A percentile compares a stretch with the other conserved stretches of the same genome.
Evolutionary conservation across 495 filamentous ascomycete genomes (phyloP).

Genomic region (Talaromyces stipitatus): DNA sequence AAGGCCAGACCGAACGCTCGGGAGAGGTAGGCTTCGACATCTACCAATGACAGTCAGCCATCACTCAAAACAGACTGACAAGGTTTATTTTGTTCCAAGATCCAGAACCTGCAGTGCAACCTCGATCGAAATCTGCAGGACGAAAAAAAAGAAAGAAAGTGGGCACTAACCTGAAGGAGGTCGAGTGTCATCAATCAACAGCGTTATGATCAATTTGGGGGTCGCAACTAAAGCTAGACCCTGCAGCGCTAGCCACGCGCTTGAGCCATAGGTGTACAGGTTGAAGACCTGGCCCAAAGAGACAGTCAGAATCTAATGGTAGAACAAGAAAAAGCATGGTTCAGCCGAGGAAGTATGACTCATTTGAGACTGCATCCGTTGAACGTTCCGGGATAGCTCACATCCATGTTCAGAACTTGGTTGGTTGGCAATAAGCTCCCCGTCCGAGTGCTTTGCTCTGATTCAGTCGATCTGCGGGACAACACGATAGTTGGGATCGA

Average conservation of each 20-base stretch:
- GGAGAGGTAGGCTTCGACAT: slow-evolving; percentile 66
- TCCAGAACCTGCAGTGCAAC: neutral
- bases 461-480: neutral
- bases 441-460: neutral
- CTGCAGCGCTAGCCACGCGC: slow-evolving; percentile 61
- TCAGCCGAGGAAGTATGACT: neutral
- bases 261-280: slow-evolving; percentile 56
- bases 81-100: neutral
- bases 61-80: neutral
- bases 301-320: neutral
- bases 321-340: neutral
- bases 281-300: slow-evolving; percentile 47
- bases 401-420: neutral
- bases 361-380: neutral
- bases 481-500: neutral
- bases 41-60: slow-evolving; percentile 19
- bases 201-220: slow-evolving; percentile 56
- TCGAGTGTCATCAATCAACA: slow-evolving; percentile 52
- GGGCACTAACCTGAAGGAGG: slow-evolving; percentile 48
- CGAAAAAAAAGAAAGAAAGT: too few relatives aligned
- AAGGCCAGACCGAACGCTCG: slow-evolving; percentile 61
- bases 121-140: neutral
- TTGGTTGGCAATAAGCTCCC: neutral
- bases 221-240: slow-evolving; percentile 54
- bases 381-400: neutral